phyloP scores from a whole-genome alignment of 2,329 filamentous ascomycete genomes.

The Aspergillus sp. region DNA sequence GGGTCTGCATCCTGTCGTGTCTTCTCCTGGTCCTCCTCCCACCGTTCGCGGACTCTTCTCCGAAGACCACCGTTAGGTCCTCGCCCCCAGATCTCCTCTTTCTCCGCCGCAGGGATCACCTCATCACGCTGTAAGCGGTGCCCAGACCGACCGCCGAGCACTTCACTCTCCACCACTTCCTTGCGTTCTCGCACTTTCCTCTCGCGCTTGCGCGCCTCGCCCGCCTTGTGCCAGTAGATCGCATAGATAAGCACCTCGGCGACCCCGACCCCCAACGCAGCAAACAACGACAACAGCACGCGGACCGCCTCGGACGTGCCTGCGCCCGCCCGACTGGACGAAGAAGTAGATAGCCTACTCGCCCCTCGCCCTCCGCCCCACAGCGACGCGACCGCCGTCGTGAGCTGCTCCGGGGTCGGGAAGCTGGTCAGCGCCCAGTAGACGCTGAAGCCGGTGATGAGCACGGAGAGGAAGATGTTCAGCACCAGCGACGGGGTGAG shows the following conservation, averaged over 20 bases:
- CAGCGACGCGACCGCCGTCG: slow-evolving; percentile 16
- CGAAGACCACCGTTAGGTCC: slow-evolving; percentile 41
- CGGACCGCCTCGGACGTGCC: slow-evolving; percentile 33
- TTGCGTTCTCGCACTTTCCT: slow-evolving; percentile 40
- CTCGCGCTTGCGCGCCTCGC: slow-evolving; percentile 38
- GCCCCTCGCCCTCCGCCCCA: slow-evolving; percentile 2
- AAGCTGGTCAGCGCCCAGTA: slow-evolving; percentile 44
- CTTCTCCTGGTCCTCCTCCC: slow-evolving; percentile 31
- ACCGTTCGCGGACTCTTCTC: slow-evolving; percentile 40
- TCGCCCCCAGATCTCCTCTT: slow-evolving; percentile 42
- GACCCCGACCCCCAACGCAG: slow-evolving; percentile 44
- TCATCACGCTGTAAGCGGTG: not conserved
- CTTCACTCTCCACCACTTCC: slow-evolving; percentile 26
- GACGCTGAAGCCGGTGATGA: slow-evolving; percentile 59
- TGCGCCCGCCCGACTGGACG: slow-evolving; percentile 12
- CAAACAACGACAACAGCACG: slow-evolving; percentile 41
- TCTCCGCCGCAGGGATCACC: slow-evolving; percentile 8
- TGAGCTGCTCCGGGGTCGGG: slow-evolving; percentile 31
- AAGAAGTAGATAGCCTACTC: not conserved
- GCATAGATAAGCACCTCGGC: slow-evolving; percentile 49
- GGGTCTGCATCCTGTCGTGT: no score
- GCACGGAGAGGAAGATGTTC: slow-evolving; percentile 84
- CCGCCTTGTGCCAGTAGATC: slow-evolving; percentile 46
- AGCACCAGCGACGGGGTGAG: slow-evolving; percentile 64
- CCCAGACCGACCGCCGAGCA: slow-evolving; percentile 9